Evolutionary conservation across 257 asterid genomes (phyloP).

Genomic region (Henckelia pumila): DNA sequence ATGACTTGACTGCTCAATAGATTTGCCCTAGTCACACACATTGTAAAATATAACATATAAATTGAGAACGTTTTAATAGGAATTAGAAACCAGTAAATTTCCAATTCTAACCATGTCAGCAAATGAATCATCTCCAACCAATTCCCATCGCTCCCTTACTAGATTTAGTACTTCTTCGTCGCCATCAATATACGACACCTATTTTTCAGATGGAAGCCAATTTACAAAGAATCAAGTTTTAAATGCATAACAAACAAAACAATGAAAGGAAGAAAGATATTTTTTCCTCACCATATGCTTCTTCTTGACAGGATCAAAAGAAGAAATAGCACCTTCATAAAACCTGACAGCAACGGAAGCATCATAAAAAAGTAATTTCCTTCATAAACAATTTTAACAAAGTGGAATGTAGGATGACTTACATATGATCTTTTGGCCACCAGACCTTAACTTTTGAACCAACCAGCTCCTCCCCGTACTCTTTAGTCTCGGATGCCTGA

Average conservation of each 20-base stretch:
- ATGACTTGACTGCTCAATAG: constrained; percentile 50
- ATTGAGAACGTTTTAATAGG: constrained; percentile 17
- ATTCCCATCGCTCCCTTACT: constrained; percentile 53
- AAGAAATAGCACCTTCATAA: constrained; percentile 66
- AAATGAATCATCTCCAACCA: constrained; percentile 43
- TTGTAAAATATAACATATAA: constrained; percentile 5
- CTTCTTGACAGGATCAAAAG: constrained; percentile 69
- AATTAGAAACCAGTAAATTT: constrained; percentile 25
- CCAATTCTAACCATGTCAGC: constrained; percentile 56
- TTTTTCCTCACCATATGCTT: constrained; percentile 63
- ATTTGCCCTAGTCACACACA: constrained; percentile 48
- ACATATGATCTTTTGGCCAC: constrained; percentile 85
- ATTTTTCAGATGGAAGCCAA: constrained; percentile 23
- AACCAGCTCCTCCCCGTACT: constrained; percentile 55
- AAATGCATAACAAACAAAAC: constrained; percentile 16
- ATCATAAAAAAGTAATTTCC: constrained; percentile 1
- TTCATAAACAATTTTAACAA: constrained; percentile 6
- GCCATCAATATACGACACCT: constrained; percentile 80
- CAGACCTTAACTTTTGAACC: constrained; percentile 80
- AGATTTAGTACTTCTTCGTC: constrained; percentile 72
- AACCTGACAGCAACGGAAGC: constrained; percentile 52
- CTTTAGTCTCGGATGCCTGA: constrained; percentile 51
- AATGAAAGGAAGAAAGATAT: constrained; percentile 25
- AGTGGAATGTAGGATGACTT: constrained; percentile 35
- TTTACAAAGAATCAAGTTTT: constrained; percentile 8